Conservation (phyloP, 192 early-diverging fungal species). For the Coemansia sp. region DNA sequence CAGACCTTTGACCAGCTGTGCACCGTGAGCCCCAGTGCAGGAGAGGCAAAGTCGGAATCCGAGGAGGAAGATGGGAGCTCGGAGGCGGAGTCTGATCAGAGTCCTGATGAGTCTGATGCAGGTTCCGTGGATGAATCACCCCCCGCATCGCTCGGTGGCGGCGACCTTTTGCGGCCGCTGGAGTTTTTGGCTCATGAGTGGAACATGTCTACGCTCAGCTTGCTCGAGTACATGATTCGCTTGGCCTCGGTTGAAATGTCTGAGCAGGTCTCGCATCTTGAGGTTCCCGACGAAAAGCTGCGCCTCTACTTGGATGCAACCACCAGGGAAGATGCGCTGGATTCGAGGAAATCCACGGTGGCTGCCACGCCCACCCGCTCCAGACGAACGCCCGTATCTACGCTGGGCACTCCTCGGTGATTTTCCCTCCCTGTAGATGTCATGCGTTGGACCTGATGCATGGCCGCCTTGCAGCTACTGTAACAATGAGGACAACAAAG, state of each 20-base stretch:
- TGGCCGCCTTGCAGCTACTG: background rate
- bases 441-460: background rate
- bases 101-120: background rate
- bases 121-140: background rate
- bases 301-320: conserved; percentile 53
- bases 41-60: background rate
- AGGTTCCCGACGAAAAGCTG: conserved; percentile 68
- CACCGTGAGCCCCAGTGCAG: background rate
- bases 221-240: conserved; percentile 65
- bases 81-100: too few relatives aligned
- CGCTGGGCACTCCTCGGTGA: background rate
- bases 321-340: background rate
- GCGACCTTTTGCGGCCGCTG: conserved; percentile 11
- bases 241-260: conserved; percentile 62
- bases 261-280: conserved; percentile 63
- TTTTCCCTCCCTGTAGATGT: background rate
- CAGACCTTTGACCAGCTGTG: background rate
- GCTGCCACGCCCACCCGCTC: background rate
- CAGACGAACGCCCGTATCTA: background rate
- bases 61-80: too few relatives aligned
- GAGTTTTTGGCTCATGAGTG: conserved; percentile 34
- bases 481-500: background rate
- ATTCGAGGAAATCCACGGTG: background rate
- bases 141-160: background rate
- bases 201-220: conserved; percentile 51